Base-by-base conservation (phyloP, 345 rosid species). In the Cardamine occulta region DNA sequence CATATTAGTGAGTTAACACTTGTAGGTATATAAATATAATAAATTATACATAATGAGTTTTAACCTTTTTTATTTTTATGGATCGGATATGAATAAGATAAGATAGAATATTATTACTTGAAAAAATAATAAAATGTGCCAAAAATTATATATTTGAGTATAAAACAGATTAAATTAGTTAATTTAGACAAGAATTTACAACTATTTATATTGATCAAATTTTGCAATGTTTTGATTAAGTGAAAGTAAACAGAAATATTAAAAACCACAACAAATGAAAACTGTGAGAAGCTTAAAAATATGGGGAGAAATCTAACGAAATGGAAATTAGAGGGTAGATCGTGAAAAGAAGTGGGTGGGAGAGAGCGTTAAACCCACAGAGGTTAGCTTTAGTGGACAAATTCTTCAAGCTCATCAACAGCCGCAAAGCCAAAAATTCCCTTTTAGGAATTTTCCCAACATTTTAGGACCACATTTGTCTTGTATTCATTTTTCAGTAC, bases 391-490 rank as follows among this genome's bases (percentile, higher is more conserved):
- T 67, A 19, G 54, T 49, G 35, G 79, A 75, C 63, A 75, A 67
- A 39, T 55, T 68, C 55, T 19, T 3, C 2, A 67, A 67, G 9
- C 32, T 68, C 49, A 66, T 35, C n/a, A 54, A 44, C 9, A 26
- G 28, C 74, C 45, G 68, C 73, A 67, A 67, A 59, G 79, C 79
- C 79, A 60, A 67, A 75, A 35, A 1, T 19, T 1, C 1, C 45
- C 79, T 67, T 75, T 67, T 58, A 28, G 49, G 19, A 44, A 10
- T 2, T 7, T 66, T 58, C 24, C 6, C 21, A 35, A 2, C 53
- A 58, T 74, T 56, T 65, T 10, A 48, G 62, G 73, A 49, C 53
- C 67, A 66, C 73, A 28, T 14, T 17, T 48, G 40, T 72, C 35
- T 26, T 26, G 10, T 13, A 26, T 45, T 45, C 51, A 45, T 45